Base-by-base conservation (phyloP, 441 rosid species). In the Adansonia madagascariensis region DNA sequence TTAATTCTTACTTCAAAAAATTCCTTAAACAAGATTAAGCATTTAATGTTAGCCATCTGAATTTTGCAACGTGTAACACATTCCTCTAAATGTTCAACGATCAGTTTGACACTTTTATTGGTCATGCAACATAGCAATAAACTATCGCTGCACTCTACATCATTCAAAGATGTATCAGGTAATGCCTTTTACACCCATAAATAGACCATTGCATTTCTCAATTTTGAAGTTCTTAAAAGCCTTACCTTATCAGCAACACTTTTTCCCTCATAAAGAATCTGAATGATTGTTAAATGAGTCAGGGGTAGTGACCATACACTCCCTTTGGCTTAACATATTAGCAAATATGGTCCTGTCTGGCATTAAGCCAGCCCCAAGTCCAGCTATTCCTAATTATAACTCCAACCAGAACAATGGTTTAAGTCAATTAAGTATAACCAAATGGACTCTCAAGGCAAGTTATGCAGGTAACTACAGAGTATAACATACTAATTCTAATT, bases 1-100 rank as follows among this genome's bases (percentile, higher is more conserved):
- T 79, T 75, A 80, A 82, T 75, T 35, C 59, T 79, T 68, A 78
- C 75, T 71, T 73, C 81, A 82, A 22, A 66, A 82, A 67, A 27
- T 12, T 75, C 41, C 50, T 64, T 18, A n/a, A 20, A 64, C 57
- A 41, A 22, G 55, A 73, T 43, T n/a, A 53, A 53, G 66, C 66
- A 76, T 4, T 53, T 67, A 75, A 47, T 18, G 35, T 47, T 17
- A 65, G 75, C 71, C 39, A 59, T 22, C 18, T 43, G 67, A 22
- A 59, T 43, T 73, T 22, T 73, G 65, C 17, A 20, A 41, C 67
- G 57, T 22, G 41, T 43, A 43, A 44, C 20, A 73, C 66, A 15
- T 57, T 2, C 65, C 20, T 14, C 43, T 43, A 43, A 20, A 43
- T 14, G 66, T 20, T 73, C 41, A 59, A 20, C 22, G 14, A 57